These are phyloP conservation scores for Scenedesmus sp. DNA, from an alignment of 163 green algal species.

Conservation along the genomic window DNA sequence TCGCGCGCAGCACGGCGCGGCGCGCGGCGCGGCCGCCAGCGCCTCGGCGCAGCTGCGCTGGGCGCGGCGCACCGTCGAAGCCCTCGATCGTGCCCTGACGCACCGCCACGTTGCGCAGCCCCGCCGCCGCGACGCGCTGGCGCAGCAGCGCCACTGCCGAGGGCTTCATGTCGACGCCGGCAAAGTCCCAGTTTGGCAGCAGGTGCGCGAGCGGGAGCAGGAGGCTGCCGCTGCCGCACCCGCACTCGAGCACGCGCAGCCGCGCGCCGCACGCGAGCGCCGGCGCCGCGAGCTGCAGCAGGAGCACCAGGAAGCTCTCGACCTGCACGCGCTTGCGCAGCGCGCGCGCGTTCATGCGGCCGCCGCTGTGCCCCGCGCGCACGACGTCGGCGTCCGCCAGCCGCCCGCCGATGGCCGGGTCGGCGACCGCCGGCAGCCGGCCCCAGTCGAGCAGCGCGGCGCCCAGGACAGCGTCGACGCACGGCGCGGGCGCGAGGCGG, in stretches of 20 bases:
- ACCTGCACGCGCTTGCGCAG: constrained; percentile 43
- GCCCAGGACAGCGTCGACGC: neutral
- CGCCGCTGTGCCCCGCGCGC: constrained; percentile 8
- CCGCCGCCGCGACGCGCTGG: constrained; percentile 4
- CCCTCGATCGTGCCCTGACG: constrained; percentile 41
- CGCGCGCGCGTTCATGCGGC: constrained; percentile 28
- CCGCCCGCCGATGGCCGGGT: constrained; percentile 39
- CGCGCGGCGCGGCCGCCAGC: too few species aligned
- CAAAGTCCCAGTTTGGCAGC: constrained; percentile 50
- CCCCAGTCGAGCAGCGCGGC: constrained; percentile 38
- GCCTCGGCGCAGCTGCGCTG: too few species aligned
- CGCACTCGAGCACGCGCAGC: constrained; percentile 60
- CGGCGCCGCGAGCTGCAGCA: constrained; percentile 25
- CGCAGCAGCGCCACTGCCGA: constrained; percentile 36
- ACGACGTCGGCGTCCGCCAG: constrained; percentile 36
- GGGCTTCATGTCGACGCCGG: constrained; percentile 56
- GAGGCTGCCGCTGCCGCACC: constrained; percentile 59
- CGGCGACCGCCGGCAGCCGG: constrained; percentile 10
- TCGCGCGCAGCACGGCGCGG: too few species aligned
- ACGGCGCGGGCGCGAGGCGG: neutral
- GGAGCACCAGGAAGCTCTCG: constrained; percentile 38
- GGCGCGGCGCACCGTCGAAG: constrained; percentile 44
- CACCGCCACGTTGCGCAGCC: constrained; percentile 35
- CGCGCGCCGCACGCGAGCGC: neutral
- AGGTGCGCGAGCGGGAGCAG: constrained; percentile 55